Evolutionary conservation across 805 yeast species (phyloP).

Genomic region (Yamadazyma akitaensis): DNA sequence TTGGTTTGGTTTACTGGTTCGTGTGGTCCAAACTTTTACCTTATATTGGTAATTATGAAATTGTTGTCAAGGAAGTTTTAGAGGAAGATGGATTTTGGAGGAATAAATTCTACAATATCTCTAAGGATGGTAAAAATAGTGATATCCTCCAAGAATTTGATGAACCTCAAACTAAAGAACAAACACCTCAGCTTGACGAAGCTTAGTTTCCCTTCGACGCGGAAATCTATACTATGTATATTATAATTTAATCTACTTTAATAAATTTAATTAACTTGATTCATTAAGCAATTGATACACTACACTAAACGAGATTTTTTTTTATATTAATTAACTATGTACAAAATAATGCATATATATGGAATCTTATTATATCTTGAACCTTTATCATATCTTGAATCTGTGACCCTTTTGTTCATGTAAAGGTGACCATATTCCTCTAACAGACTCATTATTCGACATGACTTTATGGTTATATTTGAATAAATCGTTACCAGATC

Average conservation of each 20-base stretch:
- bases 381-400: slow-evolving; percentile 37
- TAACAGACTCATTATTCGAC: slow-evolving; percentile 75
- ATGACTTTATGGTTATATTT: slow-evolving; percentile 72
- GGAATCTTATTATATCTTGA: slow-evolving; percentile 25
- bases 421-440: slow-evolving; percentile 98
- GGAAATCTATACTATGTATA: background rate
- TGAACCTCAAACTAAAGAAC: background rate
- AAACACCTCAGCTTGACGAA: background rate
- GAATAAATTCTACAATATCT: slow-evolving; percentile 48
- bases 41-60: slow-evolving; percentile 46
- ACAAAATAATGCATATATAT: background rate
- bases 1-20: slow-evolving; percentile 66
- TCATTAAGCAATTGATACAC: too few species aligned
- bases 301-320: too few species aligned
- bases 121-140: slow-evolving; percentile 17
- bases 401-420: slow-evolving; percentile 54
- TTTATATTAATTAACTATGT: background rate
- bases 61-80: slow-evolving; percentile 51
- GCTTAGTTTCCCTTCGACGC: background rate
- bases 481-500: slow-evolving; percentile 64
- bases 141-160: slow-evolving; percentile 6
- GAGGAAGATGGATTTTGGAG: slow-evolving; percentile 75
- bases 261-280: too few species aligned
- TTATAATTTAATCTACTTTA: too few species aligned
- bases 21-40: slow-evolving; percentile 63